phyloP scores from a whole-genome alignment of 2,329 filamentous ascomycete genomes.

The Parascedosporium putredinis region DNA sequence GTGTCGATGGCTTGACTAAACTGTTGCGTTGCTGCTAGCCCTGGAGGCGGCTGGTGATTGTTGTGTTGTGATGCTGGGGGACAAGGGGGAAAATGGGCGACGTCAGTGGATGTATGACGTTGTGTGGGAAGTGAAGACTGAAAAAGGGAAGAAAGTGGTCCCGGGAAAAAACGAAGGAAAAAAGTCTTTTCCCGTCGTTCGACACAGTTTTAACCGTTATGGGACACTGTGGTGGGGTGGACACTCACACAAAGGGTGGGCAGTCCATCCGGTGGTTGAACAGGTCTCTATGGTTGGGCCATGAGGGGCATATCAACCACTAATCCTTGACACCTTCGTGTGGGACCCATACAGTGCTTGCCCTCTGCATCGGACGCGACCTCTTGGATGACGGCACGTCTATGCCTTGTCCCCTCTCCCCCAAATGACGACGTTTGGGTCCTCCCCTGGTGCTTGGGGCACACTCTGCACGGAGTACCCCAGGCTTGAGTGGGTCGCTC shows the following conservation, averaged over 20 bases:
- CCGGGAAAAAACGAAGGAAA: background rate
- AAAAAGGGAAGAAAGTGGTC: conserved; percentile 6
- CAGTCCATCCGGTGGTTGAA: conserved; percentile 4
- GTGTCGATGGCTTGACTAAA: background rate
- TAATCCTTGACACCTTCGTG: background rate
- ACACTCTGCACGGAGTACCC: background rate
- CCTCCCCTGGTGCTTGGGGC: background rate
- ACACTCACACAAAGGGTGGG: background rate
- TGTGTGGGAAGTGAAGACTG: conserved; percentile 5
- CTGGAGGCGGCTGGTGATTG: background rate
- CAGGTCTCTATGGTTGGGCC: background rate
- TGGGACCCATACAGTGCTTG: background rate
- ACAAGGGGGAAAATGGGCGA: conserved; percentile 8
- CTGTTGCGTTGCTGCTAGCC: background rate
- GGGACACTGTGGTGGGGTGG: conserved; percentile 2
- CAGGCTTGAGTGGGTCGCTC: background rate
- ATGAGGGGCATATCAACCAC: conserved; percentile 1
- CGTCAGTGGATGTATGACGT: conserved; percentile 10
- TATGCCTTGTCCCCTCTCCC: background rate
- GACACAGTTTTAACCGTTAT: background rate
- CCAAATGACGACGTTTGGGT: background rate
- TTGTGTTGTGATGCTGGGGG: conserved; percentile 6
- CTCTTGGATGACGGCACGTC: background rate
- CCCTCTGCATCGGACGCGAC: background rate
- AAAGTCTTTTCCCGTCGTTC: conserved; percentile 7